These are phyloP conservation scores for Candolleomyces eurysporus DNA, from an alignment of 768 basidiomycete species.

Conservation along the genomic window DNA sequence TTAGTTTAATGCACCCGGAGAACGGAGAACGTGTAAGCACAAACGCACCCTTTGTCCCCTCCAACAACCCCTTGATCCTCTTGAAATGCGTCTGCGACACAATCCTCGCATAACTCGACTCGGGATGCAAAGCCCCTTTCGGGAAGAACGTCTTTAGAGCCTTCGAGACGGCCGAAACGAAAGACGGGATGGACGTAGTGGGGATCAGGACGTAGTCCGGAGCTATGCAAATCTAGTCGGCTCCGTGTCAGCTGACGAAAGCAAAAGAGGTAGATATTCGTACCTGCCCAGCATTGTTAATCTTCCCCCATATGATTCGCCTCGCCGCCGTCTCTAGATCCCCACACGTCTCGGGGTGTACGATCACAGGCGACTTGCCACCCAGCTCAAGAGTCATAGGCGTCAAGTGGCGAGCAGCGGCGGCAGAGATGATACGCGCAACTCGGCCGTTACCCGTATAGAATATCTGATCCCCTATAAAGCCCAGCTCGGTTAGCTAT, in stretches of 20 bases:
- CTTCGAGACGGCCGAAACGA: conserved; percentile 44
- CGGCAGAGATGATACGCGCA: conserved; percentile 46
- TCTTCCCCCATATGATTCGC: conserved; percentile 67
- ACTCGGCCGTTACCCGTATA: conserved; percentile 48
- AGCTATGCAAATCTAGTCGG: conserved; percentile 67
- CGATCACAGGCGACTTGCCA: conserved; percentile 47
- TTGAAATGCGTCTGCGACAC: conserved; percentile 52
- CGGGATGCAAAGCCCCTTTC: conserved; percentile 37
- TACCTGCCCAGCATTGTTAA: conserved; percentile 63
- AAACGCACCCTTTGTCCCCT: conserved; percentile 53
- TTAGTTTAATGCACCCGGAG: too few relatives aligned
- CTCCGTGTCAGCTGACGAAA: neutral
- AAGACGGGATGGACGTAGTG: conserved; percentile 39
- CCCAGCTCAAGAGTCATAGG: conserved; percentile 58
- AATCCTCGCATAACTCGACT: conserved; percentile 46
- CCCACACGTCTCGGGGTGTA: conserved; percentile 24
- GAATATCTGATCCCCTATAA: conserved; percentile 37
- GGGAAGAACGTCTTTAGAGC: conserved; percentile 52
- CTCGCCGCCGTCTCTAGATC: conserved; percentile 49
- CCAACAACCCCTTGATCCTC: conserved; percentile 51
- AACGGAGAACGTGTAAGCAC: conserved; percentile 27
- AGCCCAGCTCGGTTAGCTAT: neutral
- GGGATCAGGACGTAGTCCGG: conserved; percentile 46
- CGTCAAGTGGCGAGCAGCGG: conserved; percentile 53
- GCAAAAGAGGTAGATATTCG: conserved; percentile 1